phyloP scores from a whole-genome alignment of 257 asterid species.

The Fraxinus quadrangulata region DNA sequence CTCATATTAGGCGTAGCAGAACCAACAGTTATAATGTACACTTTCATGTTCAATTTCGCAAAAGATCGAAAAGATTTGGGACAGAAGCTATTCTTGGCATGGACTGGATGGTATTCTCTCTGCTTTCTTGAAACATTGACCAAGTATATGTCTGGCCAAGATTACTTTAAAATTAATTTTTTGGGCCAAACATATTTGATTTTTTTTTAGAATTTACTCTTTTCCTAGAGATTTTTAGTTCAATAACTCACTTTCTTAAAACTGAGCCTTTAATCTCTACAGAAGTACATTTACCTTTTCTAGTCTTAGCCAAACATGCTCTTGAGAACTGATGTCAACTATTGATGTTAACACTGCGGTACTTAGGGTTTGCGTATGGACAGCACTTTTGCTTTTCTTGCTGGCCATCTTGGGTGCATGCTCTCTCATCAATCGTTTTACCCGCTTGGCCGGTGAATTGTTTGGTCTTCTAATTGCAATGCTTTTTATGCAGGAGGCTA shows the following conservation, averaged over 20 bases:
- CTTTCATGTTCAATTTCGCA: constrained; percentile 89
- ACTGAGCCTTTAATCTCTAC: background rate
- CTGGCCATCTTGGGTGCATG: constrained; percentile 95
- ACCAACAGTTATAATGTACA: constrained; percentile 97
- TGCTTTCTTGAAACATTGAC: constrained; percentile 20
- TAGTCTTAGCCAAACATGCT: background rate
- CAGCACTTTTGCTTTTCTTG: constrained; percentile 86
- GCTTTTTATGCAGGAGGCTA: constrained; percentile 99
- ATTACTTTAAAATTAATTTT: background rate
- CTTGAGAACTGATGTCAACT: constrained; percentile 14
- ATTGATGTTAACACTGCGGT: constrained; percentile 24
- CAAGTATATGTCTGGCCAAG: background rate
- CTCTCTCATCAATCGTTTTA: constrained; percentile 88
- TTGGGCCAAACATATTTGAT: background rate
- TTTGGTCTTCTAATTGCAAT: constrained; percentile 93
- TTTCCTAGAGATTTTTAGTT: background rate
- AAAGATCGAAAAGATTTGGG: constrained; percentile 88
- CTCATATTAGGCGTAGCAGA: constrained; percentile 97
- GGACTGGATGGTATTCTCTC: constrained; percentile 83
- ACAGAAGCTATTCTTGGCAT: constrained; percentile 68
- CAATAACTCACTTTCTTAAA: background rate
- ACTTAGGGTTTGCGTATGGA: constrained; percentile 95
- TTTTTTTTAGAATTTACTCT: background rate
- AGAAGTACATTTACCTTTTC: background rate
- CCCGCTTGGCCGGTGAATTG: constrained; percentile 95